Evolutionary conservation across 768 basidiomycete species (phyloP), one percentile per base, ranked within the genome.

Genomic region (Amanita molliuscula): DNA sequence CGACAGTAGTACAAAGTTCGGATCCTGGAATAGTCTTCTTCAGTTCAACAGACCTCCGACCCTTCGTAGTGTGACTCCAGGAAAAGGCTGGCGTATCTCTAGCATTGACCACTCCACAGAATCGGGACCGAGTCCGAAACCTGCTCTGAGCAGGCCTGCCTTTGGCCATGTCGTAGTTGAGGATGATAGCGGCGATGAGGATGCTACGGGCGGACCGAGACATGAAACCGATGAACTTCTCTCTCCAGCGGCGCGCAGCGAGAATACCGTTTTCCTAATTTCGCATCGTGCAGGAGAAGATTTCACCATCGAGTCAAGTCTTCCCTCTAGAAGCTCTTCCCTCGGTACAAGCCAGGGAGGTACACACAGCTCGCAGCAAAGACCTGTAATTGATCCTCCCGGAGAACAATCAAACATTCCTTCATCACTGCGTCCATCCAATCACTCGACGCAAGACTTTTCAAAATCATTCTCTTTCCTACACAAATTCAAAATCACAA

Each of bases 301-400:
- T 20, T 50, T 50, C 40, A n/a, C 40, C 6, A 18, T 43, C 11
- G 47, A 48, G n/a, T 48, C 47, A 6, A 38, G 44, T 29, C 25
- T 8, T 9, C 13, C 3, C 31, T 34, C 44, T 34, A 25, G 28
- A 18, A 11, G n/a, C 6, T 10, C 44, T 6, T 16, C n/a, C 34
- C 21, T 15, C 10, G 44, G 18, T 28, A 9, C 25, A 26, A 20
- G 15, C 20, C n/a, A 3, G 18, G 35, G 13, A 34, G 18, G 26
- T 16, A n/a, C 21, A 44, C 16, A 4, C 3, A 33, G 45, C 11
- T 26, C 29, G 31, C 15, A n/a, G 4, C 18, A 20, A 40, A 16
- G 37, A 9, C 7, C 4, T 40, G 16, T 11, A 5, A 40, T 40
- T 40, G 16, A 40, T 20, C 37, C 37, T 20, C 21, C 20, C 11